Percentiles rank a stretch among this genome's conserved stretches.
phyloP scores from a whole-genome alignment of 768 basidiomycete species.

The Psilocybe subaeruginosa region DNA sequence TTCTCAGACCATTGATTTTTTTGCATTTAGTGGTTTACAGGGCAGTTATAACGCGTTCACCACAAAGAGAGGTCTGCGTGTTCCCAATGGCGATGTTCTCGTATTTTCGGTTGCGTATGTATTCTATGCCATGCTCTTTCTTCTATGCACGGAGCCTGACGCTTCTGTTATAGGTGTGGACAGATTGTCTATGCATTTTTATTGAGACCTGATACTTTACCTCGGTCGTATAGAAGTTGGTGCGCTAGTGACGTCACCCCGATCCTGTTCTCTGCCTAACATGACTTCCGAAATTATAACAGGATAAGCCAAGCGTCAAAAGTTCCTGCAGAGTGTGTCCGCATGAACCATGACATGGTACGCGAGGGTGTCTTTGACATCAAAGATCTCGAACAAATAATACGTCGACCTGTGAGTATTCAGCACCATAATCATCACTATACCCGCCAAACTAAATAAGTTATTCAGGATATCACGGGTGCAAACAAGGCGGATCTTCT shows the following conservation, averaged over 20 bases:
- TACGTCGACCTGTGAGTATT: conserved; percentile 47
- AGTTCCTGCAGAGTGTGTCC: conserved; percentile 58
- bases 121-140: not conserved
- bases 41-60: conserved; percentile 86
- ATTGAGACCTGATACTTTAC: conserved; percentile 81
- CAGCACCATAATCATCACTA: too few species aligned
- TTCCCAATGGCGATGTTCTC: conserved; percentile 84
- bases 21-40: conserved; percentile 72
- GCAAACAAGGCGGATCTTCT: conserved; percentile 54
- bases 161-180: conserved; percentile 54
- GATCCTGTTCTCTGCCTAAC: not conserved
- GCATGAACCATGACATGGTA: conserved; percentile 64
- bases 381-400: conserved; percentile 55
- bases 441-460: too few species aligned
- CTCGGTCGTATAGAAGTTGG: conserved; percentile 78
- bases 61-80: conserved; percentile 59
- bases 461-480: conserved; percentile 51
- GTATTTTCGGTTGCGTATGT: conserved; percentile 78
- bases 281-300: not conserved
- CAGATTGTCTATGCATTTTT: conserved; percentile 87
- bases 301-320: conserved; percentile 78
- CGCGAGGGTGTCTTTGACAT: conserved; percentile 59
- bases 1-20: not conserved
- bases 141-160: not conserved
- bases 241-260: conserved; percentile 30